Conservation (phyloP, 805 yeast species). For the Ogataea populi-albae region DNA sequence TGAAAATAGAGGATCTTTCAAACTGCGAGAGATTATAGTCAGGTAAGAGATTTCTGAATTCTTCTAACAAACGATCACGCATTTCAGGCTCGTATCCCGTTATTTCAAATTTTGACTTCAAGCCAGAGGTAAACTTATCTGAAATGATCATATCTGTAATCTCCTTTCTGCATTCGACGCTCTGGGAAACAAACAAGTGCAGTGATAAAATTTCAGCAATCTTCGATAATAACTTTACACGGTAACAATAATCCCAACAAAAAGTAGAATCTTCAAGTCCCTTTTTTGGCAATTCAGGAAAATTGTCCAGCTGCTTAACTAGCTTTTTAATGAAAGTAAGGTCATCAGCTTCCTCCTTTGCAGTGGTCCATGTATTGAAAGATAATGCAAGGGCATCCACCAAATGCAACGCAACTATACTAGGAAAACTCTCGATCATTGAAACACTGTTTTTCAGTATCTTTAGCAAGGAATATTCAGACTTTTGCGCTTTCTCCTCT, state of each 20-base stretch:
- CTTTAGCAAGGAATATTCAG: constrained; percentile 46
- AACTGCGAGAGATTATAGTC: constrained; percentile 48
- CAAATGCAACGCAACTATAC: constrained; percentile 60
- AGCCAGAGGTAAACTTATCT: constrained; percentile 30
- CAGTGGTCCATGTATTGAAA: constrained; percentile 73
- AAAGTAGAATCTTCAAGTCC: constrained; percentile 19
- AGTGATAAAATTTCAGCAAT: constrained; percentile 75
- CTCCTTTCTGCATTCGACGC: constrained; percentile 37
- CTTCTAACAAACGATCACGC: constrained; percentile 36
- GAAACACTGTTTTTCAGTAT: constrained; percentile 55
- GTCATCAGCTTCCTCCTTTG: constrained; percentile 52
- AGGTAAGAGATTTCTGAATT: constrained; percentile 47
- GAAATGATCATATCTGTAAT: constrained; percentile 32
- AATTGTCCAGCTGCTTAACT: constrained; percentile 30
- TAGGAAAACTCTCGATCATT: constrained; percentile 53
- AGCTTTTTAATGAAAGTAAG: constrained; percentile 42
- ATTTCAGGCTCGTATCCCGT: constrained; percentile 16
- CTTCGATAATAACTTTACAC: constrained; percentile 58
- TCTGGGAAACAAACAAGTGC: constrained; percentile 57
- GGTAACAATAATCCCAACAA: constrained; percentile 44
- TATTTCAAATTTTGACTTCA: constrained; percentile 40
- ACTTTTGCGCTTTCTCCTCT: constrained; percentile 9
- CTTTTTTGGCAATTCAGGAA: constrained; percentile 20
- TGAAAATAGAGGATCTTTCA: constrained; percentile 42
- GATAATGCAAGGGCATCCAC: constrained; percentile 74